A percentile compares a stretch with the other conserved stretches of the same genome.
Conservation (phyloP, 768 basidiomycete genomes). For the Lactifluus hygrophoroides region DNA sequence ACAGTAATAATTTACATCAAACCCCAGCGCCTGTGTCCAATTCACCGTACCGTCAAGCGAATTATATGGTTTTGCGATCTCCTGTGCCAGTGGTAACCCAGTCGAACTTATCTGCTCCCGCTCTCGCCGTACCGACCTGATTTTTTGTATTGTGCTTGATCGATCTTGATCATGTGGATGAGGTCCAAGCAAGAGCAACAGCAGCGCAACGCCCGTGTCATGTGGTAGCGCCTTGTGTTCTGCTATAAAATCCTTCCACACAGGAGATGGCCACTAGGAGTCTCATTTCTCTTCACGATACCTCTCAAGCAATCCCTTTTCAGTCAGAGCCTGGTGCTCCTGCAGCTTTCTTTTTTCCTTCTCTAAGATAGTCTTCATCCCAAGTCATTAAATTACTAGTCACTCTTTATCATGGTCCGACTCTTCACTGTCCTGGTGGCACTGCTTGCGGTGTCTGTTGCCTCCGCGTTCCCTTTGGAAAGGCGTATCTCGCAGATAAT, state of each 20-base stretch:
- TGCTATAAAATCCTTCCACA: neutral
- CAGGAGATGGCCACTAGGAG: neutral
- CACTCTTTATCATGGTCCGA: slow-evolving; percentile 1
- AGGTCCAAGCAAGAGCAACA: no score
- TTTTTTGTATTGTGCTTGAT: no score
- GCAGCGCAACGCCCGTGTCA: no score
- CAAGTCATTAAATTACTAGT: neutral
- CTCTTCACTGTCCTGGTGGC: neutral
- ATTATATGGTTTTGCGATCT: no score
- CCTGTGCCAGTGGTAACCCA: neutral
- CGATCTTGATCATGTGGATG: no score
- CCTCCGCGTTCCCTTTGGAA: slow-evolving; percentile 25
- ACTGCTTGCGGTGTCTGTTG: neutral
- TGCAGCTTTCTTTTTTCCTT: neutral
- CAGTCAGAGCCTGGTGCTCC: slow-evolving; percentile 16
- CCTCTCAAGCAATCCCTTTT: no score
- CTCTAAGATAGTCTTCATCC: no score
- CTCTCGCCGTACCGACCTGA: no score
- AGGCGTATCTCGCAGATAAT: slow-evolving; percentile 46
- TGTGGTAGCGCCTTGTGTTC: neutral
- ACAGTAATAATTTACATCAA: no score
- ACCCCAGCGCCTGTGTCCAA: no score
- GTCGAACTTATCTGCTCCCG: no score
- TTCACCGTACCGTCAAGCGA: no score
- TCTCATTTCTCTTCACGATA: neutral